Evolutionary conservation across 1,284 basidiomycete genomes (phyloP), one percentile per base, ranked within the genome.

Genomic region (Phellopilus nigrolimitatus): DNA sequence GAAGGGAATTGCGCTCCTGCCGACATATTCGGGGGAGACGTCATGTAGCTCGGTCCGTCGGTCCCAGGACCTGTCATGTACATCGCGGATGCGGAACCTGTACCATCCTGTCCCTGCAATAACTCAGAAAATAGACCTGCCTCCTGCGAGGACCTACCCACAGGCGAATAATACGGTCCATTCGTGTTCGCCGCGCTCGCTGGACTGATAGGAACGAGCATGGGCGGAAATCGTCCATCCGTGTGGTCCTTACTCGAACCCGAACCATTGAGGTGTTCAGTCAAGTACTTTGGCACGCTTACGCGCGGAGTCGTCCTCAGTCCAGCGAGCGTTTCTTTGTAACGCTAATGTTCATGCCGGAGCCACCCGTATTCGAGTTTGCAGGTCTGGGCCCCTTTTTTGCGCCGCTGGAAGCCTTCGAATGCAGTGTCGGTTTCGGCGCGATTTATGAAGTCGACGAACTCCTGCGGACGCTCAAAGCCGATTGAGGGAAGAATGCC

Each of bases 381-480:
- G 51, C 56, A 37, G 57, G 45, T 30, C 13, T 44, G 56, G 33
- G 47, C 45, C 15, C 68, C 66, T 30, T 65, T 64, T 52, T 84
- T 89, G 57, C 86, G 78, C 27, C 78, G 68, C 56, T 91, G 81
- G 61, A 87, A 93, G 42, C 89, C 86, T 63, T 94, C 91, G 75
- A 86, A 91, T 24, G 91, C 91, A 0, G 91, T 92, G 64, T 95
- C 91, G 0, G 91, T 92, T 68, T 95, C 91, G 1, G 87, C 81
- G 60, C 83, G 82, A 67, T 88, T 90, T 56, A 92, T 71, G 58
- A 85, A 88, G 42, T 80, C 80, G 58, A 88, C 83, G 62, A 93
- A 91, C 61, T 89, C 86, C 47, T 77, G 71, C 56, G 55, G 55
- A 59, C 80, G 60, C 49, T 86, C 75, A 84, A 82, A 90, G 9